A percentile compares a stretch with the other conserved stretches of the same genome.
Conservation (phyloP, 2,329 filamentous ascomycete genomes). For the Parasarocladium wereldwijsianum region DNA sequence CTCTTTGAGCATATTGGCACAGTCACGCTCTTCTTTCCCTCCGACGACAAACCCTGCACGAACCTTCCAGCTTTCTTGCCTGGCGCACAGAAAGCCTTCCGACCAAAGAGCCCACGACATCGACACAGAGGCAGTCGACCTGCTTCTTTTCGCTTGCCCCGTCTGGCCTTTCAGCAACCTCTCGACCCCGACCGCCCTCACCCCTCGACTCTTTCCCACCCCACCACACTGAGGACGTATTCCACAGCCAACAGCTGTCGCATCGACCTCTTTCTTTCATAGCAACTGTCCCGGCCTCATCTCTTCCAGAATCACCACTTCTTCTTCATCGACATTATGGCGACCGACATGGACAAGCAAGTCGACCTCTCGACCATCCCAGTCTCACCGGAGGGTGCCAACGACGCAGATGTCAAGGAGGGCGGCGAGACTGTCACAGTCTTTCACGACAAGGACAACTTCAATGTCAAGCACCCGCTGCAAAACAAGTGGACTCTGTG, state of each 20-base stretch:
- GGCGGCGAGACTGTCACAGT: conserved; percentile 67
- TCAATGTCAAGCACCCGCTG: conserved; percentile 97
- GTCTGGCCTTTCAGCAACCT: background rate
- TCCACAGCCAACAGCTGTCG: background rate
- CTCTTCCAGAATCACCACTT: conserved; percentile 1
- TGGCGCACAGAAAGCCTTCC: conserved; percentile 5
- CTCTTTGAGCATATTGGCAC: background rate
- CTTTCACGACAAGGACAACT: conserved; percentile 97
- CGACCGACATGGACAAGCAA: conserved; percentile 31
- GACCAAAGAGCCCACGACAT: no score
- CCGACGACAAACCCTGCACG: background rate
- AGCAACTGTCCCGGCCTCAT: background rate
- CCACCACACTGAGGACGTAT: background rate
- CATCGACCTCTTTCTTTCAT: background rate
- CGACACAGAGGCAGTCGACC: conserved; percentile 5
- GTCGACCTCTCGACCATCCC: conserved; percentile 56
- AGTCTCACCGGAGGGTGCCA: conserved; percentile 48
- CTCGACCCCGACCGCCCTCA: no score
- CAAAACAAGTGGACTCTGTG: conserved; percentile 97
- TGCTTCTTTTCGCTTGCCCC: conserved; percentile 1
- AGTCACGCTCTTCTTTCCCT: conserved; percentile 2
- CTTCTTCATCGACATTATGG: conserved; percentile 5
- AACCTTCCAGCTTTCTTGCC: conserved; percentile 5
- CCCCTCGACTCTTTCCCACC: no score
- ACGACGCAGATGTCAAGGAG: conserved; percentile 32